These are phyloP conservation scores for Pugionium dolabratum DNA, from an alignment of 345 rosid genomes.

Conservation along the genomic window DNA sequence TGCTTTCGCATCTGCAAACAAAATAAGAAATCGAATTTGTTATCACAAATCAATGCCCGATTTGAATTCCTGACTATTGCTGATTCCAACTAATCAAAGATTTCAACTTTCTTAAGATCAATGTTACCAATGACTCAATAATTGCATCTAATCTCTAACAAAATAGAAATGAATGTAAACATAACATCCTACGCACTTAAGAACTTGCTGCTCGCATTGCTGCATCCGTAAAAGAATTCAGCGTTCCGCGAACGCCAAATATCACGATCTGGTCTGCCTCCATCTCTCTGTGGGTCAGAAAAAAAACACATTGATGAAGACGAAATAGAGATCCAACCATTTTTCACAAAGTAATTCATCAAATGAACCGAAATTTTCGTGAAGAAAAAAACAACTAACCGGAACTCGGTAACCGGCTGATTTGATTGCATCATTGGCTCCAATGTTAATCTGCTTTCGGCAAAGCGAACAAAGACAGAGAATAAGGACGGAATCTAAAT, in stretches of 20 bases:
- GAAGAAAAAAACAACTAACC: slow-evolving; percentile 50
- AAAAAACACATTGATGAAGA: slow-evolving; percentile 1
- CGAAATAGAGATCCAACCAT: slow-evolving; percentile 14
- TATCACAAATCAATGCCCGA: background rate
- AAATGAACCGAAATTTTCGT: background rate
- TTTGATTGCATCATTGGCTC: slow-evolving; percentile 36
- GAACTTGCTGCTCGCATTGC: slow-evolving; percentile 66
- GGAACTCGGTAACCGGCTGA: slow-evolving; percentile 57
- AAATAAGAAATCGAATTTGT: background rate
- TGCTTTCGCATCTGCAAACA: slow-evolving; percentile 55
- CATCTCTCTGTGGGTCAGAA: slow-evolving; percentile 47
- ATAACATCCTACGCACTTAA: slow-evolving; percentile 44
- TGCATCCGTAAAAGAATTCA: slow-evolving; percentile 62
- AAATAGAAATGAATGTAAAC: too few relatives aligned
- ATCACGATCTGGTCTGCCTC: slow-evolving; percentile 72
- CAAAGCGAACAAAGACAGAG: background rate
- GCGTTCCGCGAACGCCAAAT: slow-evolving; percentile 74
- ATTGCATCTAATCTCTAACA: background rate
- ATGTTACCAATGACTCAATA: background rate
- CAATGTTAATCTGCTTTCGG: slow-evolving; percentile 31
- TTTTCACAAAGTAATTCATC: background rate
- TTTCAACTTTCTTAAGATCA: slow-evolving; percentile 12
- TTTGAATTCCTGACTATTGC: background rate
- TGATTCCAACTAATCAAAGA: background rate
- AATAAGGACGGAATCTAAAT: slow-evolving; percentile 7